Conservation (phyloP, 768 basidiomycete species). For the Macrocybe gigantea region DNA sequence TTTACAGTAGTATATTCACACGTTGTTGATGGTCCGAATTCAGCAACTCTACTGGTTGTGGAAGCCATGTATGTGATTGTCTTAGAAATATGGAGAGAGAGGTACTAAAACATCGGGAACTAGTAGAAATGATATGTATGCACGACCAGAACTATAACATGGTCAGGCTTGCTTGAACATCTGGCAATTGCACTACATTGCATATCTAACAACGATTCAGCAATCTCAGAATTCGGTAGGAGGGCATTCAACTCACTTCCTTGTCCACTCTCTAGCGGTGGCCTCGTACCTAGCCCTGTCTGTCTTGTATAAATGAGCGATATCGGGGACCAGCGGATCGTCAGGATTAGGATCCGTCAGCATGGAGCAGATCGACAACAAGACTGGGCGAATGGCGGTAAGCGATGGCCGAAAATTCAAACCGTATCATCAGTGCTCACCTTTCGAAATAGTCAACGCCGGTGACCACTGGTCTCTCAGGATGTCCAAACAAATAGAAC, state of each 20-base stretch:
- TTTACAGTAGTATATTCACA: no score
- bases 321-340: constrained; percentile 97
- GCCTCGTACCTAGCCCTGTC: constrained; percentile 96
- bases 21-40: no score
- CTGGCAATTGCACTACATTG: constrained; percentile 39
- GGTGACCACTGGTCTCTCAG: constrained; percentile 99
- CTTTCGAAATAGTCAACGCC: constrained; percentile 98
- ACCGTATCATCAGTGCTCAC: constrained; percentile 33
- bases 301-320: constrained; percentile 99
- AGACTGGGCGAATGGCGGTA: constrained; percentile 41
- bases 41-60: no score
- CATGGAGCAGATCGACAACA: constrained; percentile 99
- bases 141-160: constrained; percentile 10
- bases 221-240: constrained; percentile 4
- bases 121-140: constrained; percentile 13
- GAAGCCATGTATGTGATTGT: no score
- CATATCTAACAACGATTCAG: constrained; percentile 26
- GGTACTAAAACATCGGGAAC: no score
- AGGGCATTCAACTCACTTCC: constrained; percentile 59
- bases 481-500: constrained; percentile 98
- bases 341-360: constrained; percentile 99
- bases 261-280: constrained; percentile 98
- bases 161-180: constrained; percentile 3
- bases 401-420: constrained; percentile 1
- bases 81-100: no score